These are phyloP conservation scores for Trichoderma simmonsii DNA, from an alignment of 2,329 filamentous ascomycete species.

Conservation along the genomic window DNA sequence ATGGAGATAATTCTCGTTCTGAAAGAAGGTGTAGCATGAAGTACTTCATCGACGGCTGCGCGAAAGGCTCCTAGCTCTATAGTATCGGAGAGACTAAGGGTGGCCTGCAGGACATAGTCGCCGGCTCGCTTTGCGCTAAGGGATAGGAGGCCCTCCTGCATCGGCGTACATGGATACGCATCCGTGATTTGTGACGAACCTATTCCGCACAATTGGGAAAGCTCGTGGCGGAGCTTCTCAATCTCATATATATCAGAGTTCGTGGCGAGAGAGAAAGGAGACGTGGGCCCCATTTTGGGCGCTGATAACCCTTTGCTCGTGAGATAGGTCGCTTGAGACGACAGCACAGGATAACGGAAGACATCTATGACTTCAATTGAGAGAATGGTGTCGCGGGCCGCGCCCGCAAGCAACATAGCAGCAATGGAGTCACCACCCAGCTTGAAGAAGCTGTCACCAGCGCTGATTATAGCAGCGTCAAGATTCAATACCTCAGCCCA, in stretches of 20 bases:
- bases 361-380: conserved; percentile 1
- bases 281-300: background rate
- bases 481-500: background rate
- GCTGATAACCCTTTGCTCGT: conserved; percentile 5
- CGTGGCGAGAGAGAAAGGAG: conserved; percentile 34
- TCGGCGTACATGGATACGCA: conserved; percentile 29
- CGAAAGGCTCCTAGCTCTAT: background rate
- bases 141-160: conserved; percentile 1
- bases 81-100: background rate
- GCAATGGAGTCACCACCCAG: conserved; percentile 39
- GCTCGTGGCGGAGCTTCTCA: background rate
- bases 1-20: background rate
- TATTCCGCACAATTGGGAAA: too few relatives aligned
- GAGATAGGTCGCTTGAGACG: too few relatives aligned
- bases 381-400: background rate
- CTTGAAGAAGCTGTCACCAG: conserved; percentile 27
- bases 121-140: background rate
- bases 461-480: background rate
- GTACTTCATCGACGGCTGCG: background rate
- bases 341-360: background rate
- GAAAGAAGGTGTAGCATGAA: background rate
- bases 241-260: conserved; percentile 18
- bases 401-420: background rate
- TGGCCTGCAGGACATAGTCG: conserved; percentile 29
- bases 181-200: conserved; percentile 26